A percentile compares a stretch with the other conserved stretches of the same genome.
These are phyloP conservation scores for Saturnispora galanensis DNA, from an alignment of 805 yeast genomes.

Conservation along the genomic window DNA sequence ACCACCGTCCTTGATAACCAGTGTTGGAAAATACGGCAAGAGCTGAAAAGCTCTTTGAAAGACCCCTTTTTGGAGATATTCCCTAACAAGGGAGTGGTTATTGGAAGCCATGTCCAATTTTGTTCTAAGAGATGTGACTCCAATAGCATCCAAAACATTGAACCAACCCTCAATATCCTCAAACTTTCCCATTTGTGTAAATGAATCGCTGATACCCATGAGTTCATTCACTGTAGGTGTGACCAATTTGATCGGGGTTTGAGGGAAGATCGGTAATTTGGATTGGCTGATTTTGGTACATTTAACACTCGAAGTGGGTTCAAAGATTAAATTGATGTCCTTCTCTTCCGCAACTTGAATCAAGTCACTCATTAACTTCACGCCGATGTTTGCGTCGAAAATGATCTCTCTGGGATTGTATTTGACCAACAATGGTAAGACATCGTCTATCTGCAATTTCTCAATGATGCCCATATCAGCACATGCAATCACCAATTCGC, in stretches of 20 bases:
- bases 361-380: constrained; percentile 31
- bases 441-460: constrained; percentile 33
- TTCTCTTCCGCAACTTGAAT: constrained; percentile 17
- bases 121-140: constrained; percentile 39
- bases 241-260: constrained; percentile 34
- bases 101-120: constrained; percentile 29
- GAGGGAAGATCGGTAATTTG: constrained; percentile 38
- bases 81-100: constrained; percentile 20
- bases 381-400: constrained; percentile 60
- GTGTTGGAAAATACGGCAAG: constrained; percentile 62
- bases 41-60: constrained; percentile 62
- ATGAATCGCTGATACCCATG: constrained; percentile 39
- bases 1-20: constrained; percentile 58
- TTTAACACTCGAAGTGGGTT: constrained; percentile 71
- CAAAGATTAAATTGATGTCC: constrained; percentile 39
- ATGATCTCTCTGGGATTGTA: constrained; percentile 42
- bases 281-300: constrained; percentile 36
- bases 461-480: constrained; percentile 79
- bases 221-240: constrained; percentile 70
- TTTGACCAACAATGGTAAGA: constrained; percentile 31
- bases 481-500: constrained; percentile 63
- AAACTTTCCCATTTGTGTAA: constrained; percentile 31
- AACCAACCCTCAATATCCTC: constrained; percentile 63
- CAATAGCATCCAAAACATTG: constrained; percentile 53
- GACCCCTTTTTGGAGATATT: constrained; percentile 33